phyloP scores from a whole-genome alignment of 257 asterid genomes.

The Solanum okadae region DNA sequence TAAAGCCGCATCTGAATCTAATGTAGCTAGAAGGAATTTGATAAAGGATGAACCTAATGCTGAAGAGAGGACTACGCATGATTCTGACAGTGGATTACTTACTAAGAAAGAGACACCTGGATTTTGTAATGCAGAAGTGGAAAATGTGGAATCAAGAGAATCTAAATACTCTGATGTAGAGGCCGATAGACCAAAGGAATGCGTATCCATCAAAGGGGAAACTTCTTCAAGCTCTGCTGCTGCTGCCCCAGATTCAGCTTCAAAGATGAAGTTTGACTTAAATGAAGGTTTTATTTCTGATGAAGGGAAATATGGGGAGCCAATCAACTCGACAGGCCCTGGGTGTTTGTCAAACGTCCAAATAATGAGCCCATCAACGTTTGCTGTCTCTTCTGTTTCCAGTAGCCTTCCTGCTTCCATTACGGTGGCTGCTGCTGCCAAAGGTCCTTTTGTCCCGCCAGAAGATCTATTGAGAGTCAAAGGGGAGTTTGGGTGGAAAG shows the following conservation, averaged over 20 bases:
- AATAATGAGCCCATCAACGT: conserved; percentile 22
- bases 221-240: not conserved
- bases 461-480: conserved; percentile 39
- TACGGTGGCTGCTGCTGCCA: conserved; percentile 37
- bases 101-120: conserved; percentile 4
- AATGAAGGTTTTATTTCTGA: conserved; percentile 36
- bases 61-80: not conserved
- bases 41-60: not conserved
- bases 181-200: conserved; percentile 6
- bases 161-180: conserved; percentile 3
- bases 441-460: conserved; percentile 36
- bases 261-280: conserved; percentile 34
- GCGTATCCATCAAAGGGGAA: not conserved
- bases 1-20: not conserved
- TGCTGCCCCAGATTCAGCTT: conserved; percentile 10
- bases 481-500: conserved; percentile 45
- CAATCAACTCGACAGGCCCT: conserved; percentile 1
- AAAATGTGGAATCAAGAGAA: conserved; percentile 11
- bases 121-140: conserved; percentile 10
- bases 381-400: conserved; percentile 20
- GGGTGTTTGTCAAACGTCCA: conserved; percentile 19
- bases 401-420: conserved; percentile 23
- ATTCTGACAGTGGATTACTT: not conserved
- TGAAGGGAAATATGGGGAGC: conserved; percentile 28
- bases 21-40: not conserved